Evolutionary conservation across 345 rosid genomes (phyloP).

Genomic region (Arabis alpina): DNA sequence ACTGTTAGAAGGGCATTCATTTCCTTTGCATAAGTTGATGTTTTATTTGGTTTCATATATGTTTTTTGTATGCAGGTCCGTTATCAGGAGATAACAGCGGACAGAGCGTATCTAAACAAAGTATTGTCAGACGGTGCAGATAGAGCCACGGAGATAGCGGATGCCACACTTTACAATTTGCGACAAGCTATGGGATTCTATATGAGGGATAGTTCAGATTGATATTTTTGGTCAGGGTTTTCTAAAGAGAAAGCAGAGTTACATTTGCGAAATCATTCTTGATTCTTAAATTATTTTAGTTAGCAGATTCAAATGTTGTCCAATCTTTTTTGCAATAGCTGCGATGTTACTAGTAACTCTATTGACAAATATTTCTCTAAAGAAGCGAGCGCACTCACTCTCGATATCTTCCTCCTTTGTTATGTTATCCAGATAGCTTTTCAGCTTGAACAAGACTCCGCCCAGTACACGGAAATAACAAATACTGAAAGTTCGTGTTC

Average conservation of each 20-base stretch:
- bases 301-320: neutral
- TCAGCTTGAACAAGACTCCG: no score
- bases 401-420: no score
- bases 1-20: constrained; percentile 19
- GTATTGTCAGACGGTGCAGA: constrained; percentile 66
- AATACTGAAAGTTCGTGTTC: neutral
- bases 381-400: neutral
- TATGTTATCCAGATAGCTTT: no score
- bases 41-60: constrained; percentile 14
- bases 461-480: neutral
- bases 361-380: neutral
- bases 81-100: constrained; percentile 70
- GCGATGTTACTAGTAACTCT: neutral
- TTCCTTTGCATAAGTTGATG: neutral
- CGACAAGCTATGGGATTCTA: constrained; percentile 85
- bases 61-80: constrained; percentile 53
- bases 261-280: constrained; percentile 1
- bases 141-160: constrained; percentile 67
- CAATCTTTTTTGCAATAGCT: neutral
- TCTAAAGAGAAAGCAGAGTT: neutral
- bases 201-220: constrained; percentile 18
- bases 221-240: neutral
- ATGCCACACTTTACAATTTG: constrained; percentile 61
- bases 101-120: constrained; percentile 61
- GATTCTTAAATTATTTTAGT: constrained; percentile 3